Evolutionary conservation across 257 asterid species (phyloP), one percentile per base, ranked within the genome.

Genomic region (Solanum chilense): DNA sequence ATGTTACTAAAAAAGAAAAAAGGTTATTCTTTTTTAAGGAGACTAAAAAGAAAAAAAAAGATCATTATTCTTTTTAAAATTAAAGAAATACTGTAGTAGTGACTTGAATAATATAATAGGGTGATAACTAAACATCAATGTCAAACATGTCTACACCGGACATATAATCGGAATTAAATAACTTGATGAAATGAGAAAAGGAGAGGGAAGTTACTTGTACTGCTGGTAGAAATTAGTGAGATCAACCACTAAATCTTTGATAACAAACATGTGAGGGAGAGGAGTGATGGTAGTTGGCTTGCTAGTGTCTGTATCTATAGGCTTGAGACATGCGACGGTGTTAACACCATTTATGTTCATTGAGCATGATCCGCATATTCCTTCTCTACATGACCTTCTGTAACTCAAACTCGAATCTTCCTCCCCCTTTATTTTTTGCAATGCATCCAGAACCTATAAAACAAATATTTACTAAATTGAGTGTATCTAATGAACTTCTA

Each of bases 301-400:
- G 45, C 37, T 88, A 3, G 94, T 91, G 82, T 95, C 87, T 0
- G 92, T 77, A 60, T 93, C 93, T 6, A 95, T 94, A 14, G 98
- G 98, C 86, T 93, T 93, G 39, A 92, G 94, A 83, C 97, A 95
- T 14, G 98, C 98, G 39, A 95, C 97, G 1, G 96, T 93, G 69
- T 94, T 94, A n/a, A 91, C 92, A 0, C 97, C 97, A 27, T 95
- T 95, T 3, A 95, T 94, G 89, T 95, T 95, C 98, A 93, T 95
- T 1, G 97, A 88, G 75, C 98, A 94, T 5, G 97, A 95, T 39
- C 98, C 98, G 23, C 98, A 94, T 86, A 93, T 95, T 4, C 97
- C 98, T 88, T 95, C 97, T 84, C 98, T 89, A 39, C 97, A 93
- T 5, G 98, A 94, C 90, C 95, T 91, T 77, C 94, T 85, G 58